Evolutionary conservation across 352 stramenopile species (phyloP), one percentile per base, ranked within the genome.

Genomic region (Phytophthora quininea): DNA sequence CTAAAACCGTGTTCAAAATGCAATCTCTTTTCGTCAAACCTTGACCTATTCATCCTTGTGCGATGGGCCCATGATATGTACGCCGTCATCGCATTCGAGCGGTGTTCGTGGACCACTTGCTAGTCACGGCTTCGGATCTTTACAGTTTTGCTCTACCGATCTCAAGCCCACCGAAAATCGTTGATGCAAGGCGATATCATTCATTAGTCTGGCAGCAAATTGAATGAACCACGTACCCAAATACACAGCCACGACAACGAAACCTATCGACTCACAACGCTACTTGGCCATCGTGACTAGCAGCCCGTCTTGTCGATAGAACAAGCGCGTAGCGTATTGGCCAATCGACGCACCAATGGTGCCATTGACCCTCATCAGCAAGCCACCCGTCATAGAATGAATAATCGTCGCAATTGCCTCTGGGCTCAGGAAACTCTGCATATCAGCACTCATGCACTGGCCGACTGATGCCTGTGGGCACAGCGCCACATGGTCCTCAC

Each of bases 301-400:
- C 53, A 96, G 64, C 6, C 63, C 82, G 30, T 94, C 78, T 74
- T 96, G 88, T 33, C 79, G 69, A 62, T 96, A 96, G 43, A 77
- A 84, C 31, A 96, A 60, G 33, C 74, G 67, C 35, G 84, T 89
- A 43, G 76, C 54, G 55, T 90, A 96, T 40, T 67, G 74, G 31
- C 86, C 86, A 29, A 96, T 92, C 3, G 81, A 82, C 9, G 82
- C 76, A 31, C 69, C 69, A 46, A 96, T 89, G 24, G 78, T 93
- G 30, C 88, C 88, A 61, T 96, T 92, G 31, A 96, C 83, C 40
- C 79, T 73, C 86, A 96, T 92, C 29, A 96, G 51, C 32, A 96
- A 58, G 1, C 85, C 88, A 12, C 84, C 80, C 11, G 85, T 92
- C 43, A 88, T 74, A 3, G 86, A 87, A 45, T 76, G 82, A 57